These are phyloP conservation scores for Datisca glomerata DNA, from an alignment of 306 rosid species.

Conservation along the genomic window DNA sequence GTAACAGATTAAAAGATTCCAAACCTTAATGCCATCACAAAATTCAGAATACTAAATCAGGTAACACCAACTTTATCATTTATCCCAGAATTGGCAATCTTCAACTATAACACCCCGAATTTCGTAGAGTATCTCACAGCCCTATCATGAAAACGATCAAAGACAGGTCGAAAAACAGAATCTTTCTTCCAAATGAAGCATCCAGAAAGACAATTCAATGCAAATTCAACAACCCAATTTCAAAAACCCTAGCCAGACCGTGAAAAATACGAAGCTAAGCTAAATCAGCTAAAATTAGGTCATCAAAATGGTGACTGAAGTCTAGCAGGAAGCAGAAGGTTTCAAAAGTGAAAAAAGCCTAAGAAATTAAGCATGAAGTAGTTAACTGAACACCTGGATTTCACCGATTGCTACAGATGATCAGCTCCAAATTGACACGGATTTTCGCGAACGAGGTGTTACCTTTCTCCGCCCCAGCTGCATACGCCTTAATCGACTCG, in stretches of 20 bases:
- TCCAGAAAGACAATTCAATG: conserved; percentile 2
- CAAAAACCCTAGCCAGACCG: background rate
- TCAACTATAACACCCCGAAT: too few relatives aligned
- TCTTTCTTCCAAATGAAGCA: background rate
- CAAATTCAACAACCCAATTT: background rate
- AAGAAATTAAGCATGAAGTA: conserved; percentile 1
- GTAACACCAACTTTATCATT: background rate
- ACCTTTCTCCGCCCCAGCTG: background rate
- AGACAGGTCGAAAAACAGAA: background rate
- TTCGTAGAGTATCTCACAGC: too few relatives aligned
- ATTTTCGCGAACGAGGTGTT: too few relatives aligned
- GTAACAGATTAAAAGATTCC: conserved; percentile 15
- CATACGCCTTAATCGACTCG: background rate
- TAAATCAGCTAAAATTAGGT: too few relatives aligned
- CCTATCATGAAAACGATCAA: too few relatives aligned
- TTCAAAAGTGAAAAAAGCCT: background rate
- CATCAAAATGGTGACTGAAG: conserved; percentile 10
- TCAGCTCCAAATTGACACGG: too few relatives aligned
- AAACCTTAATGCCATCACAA: conserved; percentile 20
- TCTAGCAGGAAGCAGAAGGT: conserved; percentile 3
- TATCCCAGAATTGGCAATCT: too few relatives aligned
- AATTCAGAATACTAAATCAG: background rate
- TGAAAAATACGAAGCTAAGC: conserved; percentile 4
- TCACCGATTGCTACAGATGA: conserved; percentile 10
- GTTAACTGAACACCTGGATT: conserved; percentile 31